Evolutionary conservation across 2,329 filamentous ascomycete genomes (phyloP).

Genomic region (Fusarium duplospermum): DNA sequence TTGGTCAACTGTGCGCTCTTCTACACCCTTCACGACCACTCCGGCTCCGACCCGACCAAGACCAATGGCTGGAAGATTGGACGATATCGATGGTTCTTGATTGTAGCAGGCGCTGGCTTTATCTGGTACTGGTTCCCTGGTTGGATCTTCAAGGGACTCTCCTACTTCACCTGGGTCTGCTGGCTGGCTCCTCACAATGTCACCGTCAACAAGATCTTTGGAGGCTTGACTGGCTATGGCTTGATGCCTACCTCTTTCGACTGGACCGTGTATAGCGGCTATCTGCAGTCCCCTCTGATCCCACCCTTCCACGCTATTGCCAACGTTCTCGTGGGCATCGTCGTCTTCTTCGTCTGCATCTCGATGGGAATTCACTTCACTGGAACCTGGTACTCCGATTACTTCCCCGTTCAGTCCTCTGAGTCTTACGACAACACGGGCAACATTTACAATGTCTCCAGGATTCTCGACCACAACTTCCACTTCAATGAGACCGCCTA

Average conservation of each 20-base stretch:
- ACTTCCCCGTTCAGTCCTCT: slow-evolving; percentile 70
- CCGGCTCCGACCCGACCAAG: slow-evolving; percentile 59
- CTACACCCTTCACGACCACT: slow-evolving; percentile 60
- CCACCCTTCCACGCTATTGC: slow-evolving; percentile 66
- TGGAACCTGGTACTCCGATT: slow-evolving; percentile 68
- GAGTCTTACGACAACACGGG: slow-evolving; percentile 75
- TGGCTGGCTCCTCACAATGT: slow-evolving; percentile 71
- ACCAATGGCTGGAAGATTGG: slow-evolving; percentile 71
- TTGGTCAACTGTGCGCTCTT: slow-evolving; percentile 66
- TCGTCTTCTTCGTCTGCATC: slow-evolving; percentile 66
- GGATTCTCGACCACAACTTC: slow-evolving; percentile 67
- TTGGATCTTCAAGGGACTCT: slow-evolving; percentile 71
- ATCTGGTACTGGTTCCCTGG: slow-evolving; percentile 72
- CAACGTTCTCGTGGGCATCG: slow-evolving; percentile 64
- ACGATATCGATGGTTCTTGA: slow-evolving; percentile 73
- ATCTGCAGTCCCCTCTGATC: slow-evolving; percentile 62
- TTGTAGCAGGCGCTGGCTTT: slow-evolving; percentile 63
- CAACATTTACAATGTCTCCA: slow-evolving; percentile 66
- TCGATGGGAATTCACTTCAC: slow-evolving; percentile 70
- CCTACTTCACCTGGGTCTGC: slow-evolving; percentile 71
- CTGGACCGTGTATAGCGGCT: slow-evolving; percentile 61
- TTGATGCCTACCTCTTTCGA: slow-evolving; percentile 71
- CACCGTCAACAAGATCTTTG: slow-evolving; percentile 72
- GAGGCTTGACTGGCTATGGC: slow-evolving; percentile 67
- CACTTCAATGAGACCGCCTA: slow-evolving; percentile 72